Evolutionary conservation across 495 filamentous ascomycete genomes (phyloP).

Genomic region (Sphaerosporella brunnea): DNA sequence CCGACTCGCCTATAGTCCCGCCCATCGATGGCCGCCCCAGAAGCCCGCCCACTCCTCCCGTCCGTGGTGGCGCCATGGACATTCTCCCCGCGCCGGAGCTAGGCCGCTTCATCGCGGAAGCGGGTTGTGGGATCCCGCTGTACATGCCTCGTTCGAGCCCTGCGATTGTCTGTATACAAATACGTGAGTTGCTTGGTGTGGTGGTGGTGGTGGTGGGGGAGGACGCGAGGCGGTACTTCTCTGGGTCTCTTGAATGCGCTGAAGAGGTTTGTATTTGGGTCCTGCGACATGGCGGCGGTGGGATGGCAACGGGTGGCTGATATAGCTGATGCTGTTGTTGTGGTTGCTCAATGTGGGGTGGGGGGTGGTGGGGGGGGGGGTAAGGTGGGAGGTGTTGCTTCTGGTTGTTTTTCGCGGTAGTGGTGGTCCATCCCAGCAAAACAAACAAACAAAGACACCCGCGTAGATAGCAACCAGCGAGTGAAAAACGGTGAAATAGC

Average conservation of each 20-base stretch:
- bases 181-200: too few species aligned
- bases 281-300: not conserved
- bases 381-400: not conserved
- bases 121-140: conserved; percentile 61
- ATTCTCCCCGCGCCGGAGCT: conserved; percentile 58
- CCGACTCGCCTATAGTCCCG: conserved; percentile 38
- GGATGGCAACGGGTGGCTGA: too few species aligned
- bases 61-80: conserved; percentile 53
- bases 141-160: not conserved
- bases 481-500: too few species aligned
- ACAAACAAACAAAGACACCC: too few species aligned
- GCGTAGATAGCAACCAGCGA: too few species aligned
- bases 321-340: not conserved
- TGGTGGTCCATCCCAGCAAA: too few species aligned
- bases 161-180: not conserved
- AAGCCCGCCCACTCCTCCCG: conserved; percentile 17
- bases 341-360: not conserved
- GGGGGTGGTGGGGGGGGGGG: not conserved
- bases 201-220: not conserved
- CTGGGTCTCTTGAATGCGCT: conserved; percentile 46
- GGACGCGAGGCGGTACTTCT: conserved; percentile 40
- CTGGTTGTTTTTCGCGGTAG: not conserved
- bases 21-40: conserved; percentile 73
- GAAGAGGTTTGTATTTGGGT: conserved; percentile 36
- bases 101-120: conserved; percentile 90